phyloP scores from a whole-genome alignment of 2,329 filamentous ascomycete species.

The Claviceps capensis region DNA sequence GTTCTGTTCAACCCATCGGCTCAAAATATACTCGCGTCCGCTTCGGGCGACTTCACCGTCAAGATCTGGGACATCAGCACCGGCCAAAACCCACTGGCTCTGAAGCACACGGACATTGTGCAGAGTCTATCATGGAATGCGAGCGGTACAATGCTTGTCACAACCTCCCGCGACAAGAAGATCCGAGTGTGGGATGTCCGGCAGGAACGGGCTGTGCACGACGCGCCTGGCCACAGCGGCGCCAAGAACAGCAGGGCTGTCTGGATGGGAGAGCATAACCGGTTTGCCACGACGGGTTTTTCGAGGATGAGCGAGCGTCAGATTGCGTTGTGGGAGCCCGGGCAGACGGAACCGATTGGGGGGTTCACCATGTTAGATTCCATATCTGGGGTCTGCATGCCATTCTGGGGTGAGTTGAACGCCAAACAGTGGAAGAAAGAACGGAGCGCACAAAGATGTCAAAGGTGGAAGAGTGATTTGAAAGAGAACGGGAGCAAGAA shows the following conservation, averaged over 20 bases:
- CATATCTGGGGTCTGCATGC: constrained; percentile 96
- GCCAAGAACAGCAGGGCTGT: constrained; percentile 96
- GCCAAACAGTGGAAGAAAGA: no score
- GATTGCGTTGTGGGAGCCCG: constrained; percentile 87
- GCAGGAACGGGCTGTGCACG: constrained; percentile 77
- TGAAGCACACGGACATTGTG: constrained; percentile 84
- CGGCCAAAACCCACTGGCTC: constrained; percentile 56
- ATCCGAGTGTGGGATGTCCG: constrained; percentile 94
- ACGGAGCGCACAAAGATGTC: no score
- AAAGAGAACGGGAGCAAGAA: not conserved
- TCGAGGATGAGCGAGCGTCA: constrained; percentile 97
- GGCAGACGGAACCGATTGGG: constrained; percentile 72
- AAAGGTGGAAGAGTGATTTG: not conserved
- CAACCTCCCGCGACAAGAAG: constrained; percentile 96
- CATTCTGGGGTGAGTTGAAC: constrained; percentile 67
- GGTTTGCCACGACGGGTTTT: constrained; percentile 92
- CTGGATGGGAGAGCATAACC: constrained; percentile 95
- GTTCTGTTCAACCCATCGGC: constrained; percentile 96
- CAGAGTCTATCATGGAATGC: constrained; percentile 95
- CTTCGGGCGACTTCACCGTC: constrained; percentile 86
- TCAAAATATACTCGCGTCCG: constrained; percentile 87
- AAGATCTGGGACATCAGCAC: constrained; percentile 91
- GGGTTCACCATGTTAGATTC: constrained; percentile 86
- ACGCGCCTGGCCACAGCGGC: constrained; percentile 72
- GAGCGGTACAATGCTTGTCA: constrained; percentile 72